Base-by-base conservation (phyloP, 2,329 filamentous ascomycete genomes). In the Botrytis hyacinthi region DNA sequence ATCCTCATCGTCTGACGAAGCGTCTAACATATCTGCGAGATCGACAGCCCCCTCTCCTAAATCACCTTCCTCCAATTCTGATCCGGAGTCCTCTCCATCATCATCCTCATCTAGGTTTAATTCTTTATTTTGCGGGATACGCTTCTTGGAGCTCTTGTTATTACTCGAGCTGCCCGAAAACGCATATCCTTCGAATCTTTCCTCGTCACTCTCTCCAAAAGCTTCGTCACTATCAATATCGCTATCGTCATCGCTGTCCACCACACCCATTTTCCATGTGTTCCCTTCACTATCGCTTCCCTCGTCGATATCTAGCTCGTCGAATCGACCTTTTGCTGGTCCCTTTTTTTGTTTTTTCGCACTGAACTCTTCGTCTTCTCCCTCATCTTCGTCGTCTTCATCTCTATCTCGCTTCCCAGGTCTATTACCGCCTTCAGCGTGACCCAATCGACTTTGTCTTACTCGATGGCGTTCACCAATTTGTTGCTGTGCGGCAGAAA, bases 1-100 rank as follows among this genome's bases (percentile, higher is more conserved):
- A 75, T 87, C 88, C 80, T 97, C 94, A 79, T 96, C 91, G 79
- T 97, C 95, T 78, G 93, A 96, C n/a, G 75, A 75, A 35, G 73
- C 73, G 59, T 77, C 75, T 14, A 77, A 62, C 76, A 76, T 76
- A 20, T 76, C 73, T 61, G 75, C 77, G 71, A 78, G 75, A 74
- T 78, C 77, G 70, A 78, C 73, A 26, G 77, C 76, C 57, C 87
- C 86, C 18, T 83, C 83, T 32, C 84, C 84, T 12, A 88, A n/a
- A 40, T 95, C 94, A 69, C 97, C 85, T 76, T 91, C 90, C 73
- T 95, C 92, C 26, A 89, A 85, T 61, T 87, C 86, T 22, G 81
- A 82, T 54, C 82, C 81, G 4, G 81, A 82, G 48, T 81, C 81
- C 14, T 80, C 83, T 72, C 78, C 78, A 6, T 78, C 77, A 48